Evolutionary conservation across 1,284 basidiomycete species (phyloP), one percentile per base, ranked within the genome.

Genomic region (Sporisorium reilianum): DNA sequence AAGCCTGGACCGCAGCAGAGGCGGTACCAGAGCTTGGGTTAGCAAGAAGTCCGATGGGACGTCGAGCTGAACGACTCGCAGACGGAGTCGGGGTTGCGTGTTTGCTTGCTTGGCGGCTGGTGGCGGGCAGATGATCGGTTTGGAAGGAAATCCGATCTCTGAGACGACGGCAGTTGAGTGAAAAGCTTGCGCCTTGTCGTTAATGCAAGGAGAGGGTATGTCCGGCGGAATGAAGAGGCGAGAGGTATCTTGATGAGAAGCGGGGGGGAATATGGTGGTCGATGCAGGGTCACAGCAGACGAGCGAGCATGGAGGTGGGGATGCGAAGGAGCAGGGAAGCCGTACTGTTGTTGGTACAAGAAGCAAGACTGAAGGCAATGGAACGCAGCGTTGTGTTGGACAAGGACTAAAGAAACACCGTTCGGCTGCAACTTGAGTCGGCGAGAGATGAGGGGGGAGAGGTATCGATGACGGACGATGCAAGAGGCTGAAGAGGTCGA

Each of bases 191-290:
- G 36, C 18, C 23, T 26, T 38, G n/a, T 30, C n/a, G 14, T 34
- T 10, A 28, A 12, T 34, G 30, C 18, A 23, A 36, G 36, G 41
- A n/a, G 16, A 53, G 60, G 6, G 53, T 60, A 64, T 64, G 63
- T 53, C 53, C 55, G 44, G 28, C 2, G 9, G 20, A 38, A 48
- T 28, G 40, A 51, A 23, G 30, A 46, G 38, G 26, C 52, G 40
- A 41, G 52, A 68, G 66, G 66, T 68, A 68, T 68, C 26, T 59
- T 46, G 41, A 23, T 59, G 36, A n/a, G 9, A 16, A 28, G 8
- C 14, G 16, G 16, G 1, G 34, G 55, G 54, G 23, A 53, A 63
- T 63, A 55, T 48, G 51, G 59, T 22, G 44, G 28, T 23, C 38
- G 38, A 59, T 52, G 51, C 49, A 52, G 28, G n/a, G 22, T 63